A percentile compares a stretch with the other conserved stretches of the same genome.
These are phyloP conservation scores for Chrysosphaeria jannelii DNA, from an alignment of 2,329 filamentous ascomycete species.

Conservation along the genomic window DNA sequence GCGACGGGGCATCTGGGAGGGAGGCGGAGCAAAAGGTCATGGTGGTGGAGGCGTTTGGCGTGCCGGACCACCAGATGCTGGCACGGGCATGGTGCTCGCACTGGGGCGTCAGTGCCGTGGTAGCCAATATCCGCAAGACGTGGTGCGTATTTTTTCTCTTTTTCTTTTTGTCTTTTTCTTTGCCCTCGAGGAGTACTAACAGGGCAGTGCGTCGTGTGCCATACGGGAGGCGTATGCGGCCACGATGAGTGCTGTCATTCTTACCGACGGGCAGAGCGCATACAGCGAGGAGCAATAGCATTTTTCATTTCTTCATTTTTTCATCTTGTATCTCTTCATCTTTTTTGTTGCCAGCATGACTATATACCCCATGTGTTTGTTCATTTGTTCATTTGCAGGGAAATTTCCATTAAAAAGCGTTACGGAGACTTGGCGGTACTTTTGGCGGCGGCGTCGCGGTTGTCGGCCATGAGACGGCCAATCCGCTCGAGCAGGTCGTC, in stretches of 20 bases:
- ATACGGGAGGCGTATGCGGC: constrained; percentile 49
- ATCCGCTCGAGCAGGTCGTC: constrained; percentile 30
- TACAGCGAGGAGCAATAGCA: constrained; percentile 4
- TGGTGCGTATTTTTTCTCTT: constrained; percentile 22
- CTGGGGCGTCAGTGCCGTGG: constrained; percentile 39
- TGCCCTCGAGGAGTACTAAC: constrained; percentile 1
- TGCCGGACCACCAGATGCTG: constrained; percentile 45
- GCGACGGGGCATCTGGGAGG: too few species aligned
- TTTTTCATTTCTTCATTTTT: background rate
- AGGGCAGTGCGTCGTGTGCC: constrained; percentile 33
- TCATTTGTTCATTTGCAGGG: too few species aligned
- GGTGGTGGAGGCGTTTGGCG: constrained; percentile 42
- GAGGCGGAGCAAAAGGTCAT: constrained; percentile 38
- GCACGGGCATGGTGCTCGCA: constrained; percentile 50
- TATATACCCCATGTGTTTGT: too few species aligned
- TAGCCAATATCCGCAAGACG: constrained; percentile 37
- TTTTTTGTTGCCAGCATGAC: background rate
- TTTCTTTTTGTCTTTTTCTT: background rate
- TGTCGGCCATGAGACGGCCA: constrained; percentile 27
- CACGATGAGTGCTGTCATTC: constrained; percentile 39
- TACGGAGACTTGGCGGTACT: constrained; percentile 2
- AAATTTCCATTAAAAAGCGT: too few species aligned
- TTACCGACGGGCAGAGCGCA: constrained; percentile 16
- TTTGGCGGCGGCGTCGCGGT: constrained; percentile 6
- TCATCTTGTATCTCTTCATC: constrained; percentile 1